Conservation (phyloP, 1,139 yeast genomes). For the Debaryomyces robertsiae region DNA sequence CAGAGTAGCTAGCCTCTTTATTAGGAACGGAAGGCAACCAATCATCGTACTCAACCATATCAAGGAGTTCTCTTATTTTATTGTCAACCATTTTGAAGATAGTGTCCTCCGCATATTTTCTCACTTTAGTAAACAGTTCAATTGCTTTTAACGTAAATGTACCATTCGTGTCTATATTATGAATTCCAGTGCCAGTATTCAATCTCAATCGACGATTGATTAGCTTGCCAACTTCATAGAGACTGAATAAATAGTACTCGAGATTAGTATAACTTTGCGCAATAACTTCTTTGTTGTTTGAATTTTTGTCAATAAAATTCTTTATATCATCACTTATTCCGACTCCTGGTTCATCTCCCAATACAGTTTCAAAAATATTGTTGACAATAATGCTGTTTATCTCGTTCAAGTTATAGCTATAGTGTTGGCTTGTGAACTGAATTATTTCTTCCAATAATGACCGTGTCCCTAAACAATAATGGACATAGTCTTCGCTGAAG, state of each 20-base stretch:
- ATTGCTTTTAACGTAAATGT: slow-evolving; percentile 45
- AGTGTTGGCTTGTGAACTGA: slow-evolving; percentile 67
- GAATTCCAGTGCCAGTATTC: slow-evolving; percentile 56
- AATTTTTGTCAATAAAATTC: slow-evolving; percentile 57
- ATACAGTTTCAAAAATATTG: slow-evolving; percentile 66
- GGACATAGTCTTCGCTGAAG: slow-evolving; percentile 85
- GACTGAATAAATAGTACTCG: slow-evolving; percentile 75
- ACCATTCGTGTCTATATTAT: slow-evolving; percentile 42
- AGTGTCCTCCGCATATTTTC: slow-evolving; percentile 77
- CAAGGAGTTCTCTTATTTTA: slow-evolving; percentile 78
- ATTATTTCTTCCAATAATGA: slow-evolving; percentile 64
- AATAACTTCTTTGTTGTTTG: slow-evolving; percentile 83
- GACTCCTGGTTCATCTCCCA: slow-evolving; percentile 51
- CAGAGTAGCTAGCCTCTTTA: slow-evolving; percentile 69
- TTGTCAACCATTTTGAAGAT: slow-evolving; percentile 80
- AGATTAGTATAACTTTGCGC: slow-evolving; percentile 87
- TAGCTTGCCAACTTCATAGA: slow-evolving; percentile 56
- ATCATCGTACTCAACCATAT: slow-evolving; percentile 87
- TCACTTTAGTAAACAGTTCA: slow-evolving; percentile 57
- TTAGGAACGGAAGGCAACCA: slow-evolving; percentile 50
- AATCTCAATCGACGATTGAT: slow-evolving; percentile 47
- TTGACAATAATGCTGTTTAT: slow-evolving; percentile 53
- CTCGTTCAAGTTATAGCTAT: slow-evolving; percentile 49
- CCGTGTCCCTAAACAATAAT: slow-evolving; percentile 76
- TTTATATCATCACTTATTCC: slow-evolving; percentile 70